Evolutionary conservation across 805 yeast genomes (phyloP), one percentile per base, ranked within the genome.

Genomic region (Kuraishia capsulata): DNA sequence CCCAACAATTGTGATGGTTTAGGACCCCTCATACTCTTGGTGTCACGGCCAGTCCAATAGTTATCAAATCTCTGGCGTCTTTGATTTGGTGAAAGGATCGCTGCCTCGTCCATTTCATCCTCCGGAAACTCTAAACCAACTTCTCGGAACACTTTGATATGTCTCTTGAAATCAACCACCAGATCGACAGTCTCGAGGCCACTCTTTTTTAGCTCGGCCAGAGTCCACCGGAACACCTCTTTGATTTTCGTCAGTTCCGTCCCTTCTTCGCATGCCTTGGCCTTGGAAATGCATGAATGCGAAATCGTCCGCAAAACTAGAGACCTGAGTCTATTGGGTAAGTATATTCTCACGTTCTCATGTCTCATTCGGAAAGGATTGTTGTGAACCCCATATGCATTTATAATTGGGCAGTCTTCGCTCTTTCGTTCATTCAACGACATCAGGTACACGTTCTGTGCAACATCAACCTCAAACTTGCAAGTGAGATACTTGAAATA

Each of bases 401-500:
- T 25, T 4, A 16, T 13, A 6, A 16, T 14, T 3, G 24, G 14
- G 18, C 14, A 5, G 5, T 9, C 19, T 5, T 13, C 18, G 5
- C 26, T 4, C 10, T 17, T 16, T 8, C 5, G 18, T n/a, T 18
- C 30, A 31, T 26, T 16, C 4, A 20, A 21, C 17, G 51, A 41
- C 13, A 44, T 39, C 18, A 39, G 39, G 39, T 51, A 58, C 4
- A 59, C 47, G n/a, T 36, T 38, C 21, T 49, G 47, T 1, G 57
- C 50, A 9, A 42, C 35, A 1, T 43, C 36, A 10, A 50, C 30
- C 8, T 60, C 54, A 33, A 43, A 51, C 14, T 49, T 50, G 30
- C 54, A 40, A 18, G 42, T 43, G 30, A 58, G 35, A 35, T 58
- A 58, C 29, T 57, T 60, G 47, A 60, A 50, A 35, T 60, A 61